These are phyloP conservation scores for Fistulifera pelliculosa DNA, from an alignment of 108 stramenopile species.

Conservation along the genomic window DNA sequence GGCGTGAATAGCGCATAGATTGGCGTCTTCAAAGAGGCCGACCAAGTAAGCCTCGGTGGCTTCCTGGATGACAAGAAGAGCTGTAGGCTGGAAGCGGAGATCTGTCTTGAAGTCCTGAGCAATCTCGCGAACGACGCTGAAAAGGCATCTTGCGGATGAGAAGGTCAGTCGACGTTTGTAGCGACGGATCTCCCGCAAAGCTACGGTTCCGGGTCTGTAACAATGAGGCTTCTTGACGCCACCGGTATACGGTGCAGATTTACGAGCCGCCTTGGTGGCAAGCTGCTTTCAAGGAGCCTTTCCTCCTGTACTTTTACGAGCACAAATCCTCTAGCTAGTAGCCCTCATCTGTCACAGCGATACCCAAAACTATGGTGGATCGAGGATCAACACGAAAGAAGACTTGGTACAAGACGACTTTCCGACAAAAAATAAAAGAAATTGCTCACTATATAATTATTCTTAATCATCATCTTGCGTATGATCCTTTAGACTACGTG, in stretches of 20 bases:
- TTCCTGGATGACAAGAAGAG: conserved; percentile 87
- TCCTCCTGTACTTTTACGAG: conserved; percentile 94
- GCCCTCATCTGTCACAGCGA: too few species aligned
- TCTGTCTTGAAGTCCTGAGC: conserved; percentile 82
- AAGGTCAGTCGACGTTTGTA: conserved; percentile 90
- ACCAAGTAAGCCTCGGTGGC: conserved; percentile 81
- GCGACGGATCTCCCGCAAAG: conserved; percentile 89
- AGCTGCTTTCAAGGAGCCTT: conserved; percentile 94
- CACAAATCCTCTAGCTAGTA: too few species aligned
- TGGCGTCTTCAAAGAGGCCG: conserved; percentile 86
- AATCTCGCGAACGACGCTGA: conserved; percentile 83
- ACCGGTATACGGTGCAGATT: conserved; percentile 73
- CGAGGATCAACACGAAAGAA: too few species aligned
- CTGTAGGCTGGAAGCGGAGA: conserved; percentile 86
- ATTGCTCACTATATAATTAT: too few species aligned
- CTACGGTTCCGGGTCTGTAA: conserved; percentile 74
- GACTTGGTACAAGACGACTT: too few species aligned
- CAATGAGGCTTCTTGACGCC: conserved; percentile 86
- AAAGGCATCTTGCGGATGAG: conserved; percentile 93
- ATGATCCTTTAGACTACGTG: conserved; percentile 11
- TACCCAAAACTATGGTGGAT: too few species aligned
- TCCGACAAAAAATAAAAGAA: too few species aligned
- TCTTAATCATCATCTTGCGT: background rate
- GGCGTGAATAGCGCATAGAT: too few species aligned
- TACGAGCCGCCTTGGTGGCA: too few species aligned